A percentile compares a stretch with the other conserved stretches of the same genome.
phyloP scores from a whole-genome alignment of 345 rosid genomes.

The Salix suchowensis region DNA sequence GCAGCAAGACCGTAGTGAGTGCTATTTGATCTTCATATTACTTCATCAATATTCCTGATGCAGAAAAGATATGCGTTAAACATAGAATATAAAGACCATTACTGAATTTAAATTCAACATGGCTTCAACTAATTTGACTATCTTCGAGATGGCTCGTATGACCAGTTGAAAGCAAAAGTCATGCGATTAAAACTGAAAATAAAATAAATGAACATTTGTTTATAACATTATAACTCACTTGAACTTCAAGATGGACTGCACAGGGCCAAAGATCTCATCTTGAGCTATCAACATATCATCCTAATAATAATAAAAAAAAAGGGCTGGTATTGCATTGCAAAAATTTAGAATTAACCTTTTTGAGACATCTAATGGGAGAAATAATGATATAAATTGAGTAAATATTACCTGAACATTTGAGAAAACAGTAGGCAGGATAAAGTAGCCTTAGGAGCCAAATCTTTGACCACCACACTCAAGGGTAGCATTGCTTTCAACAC shows the following conservation, averaged over 20 bases:
- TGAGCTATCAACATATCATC: constrained; percentile 87
- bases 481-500: constrained; percentile 76
- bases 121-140: not conserved
- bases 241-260: constrained; percentile 82
- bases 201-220: not conserved
- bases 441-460: constrained; percentile 70
- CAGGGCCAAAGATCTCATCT: constrained; percentile 94
- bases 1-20: constrained; percentile 69
- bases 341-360: not conserved
- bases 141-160: not conserved
- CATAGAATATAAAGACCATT: not conserved
- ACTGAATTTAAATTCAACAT: not conserved
- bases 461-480: constrained; percentile 85
- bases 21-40: constrained; percentile 59
- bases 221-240: constrained; percentile 41
- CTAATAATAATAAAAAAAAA: constrained; percentile 34
- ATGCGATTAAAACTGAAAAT: no score
- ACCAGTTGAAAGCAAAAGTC: not conserved
- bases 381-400: not conserved
- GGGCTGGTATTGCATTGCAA: no score
- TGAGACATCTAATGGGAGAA: not conserved
- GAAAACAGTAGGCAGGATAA: constrained; percentile 89
- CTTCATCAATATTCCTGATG: constrained; percentile 70
- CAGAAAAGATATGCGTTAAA: not conserved
- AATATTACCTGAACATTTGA: constrained; percentile 62